Base-by-base conservation (phyloP, 495 filamentous ascomycete genomes). In the Bryoglossum gracile region DNA sequence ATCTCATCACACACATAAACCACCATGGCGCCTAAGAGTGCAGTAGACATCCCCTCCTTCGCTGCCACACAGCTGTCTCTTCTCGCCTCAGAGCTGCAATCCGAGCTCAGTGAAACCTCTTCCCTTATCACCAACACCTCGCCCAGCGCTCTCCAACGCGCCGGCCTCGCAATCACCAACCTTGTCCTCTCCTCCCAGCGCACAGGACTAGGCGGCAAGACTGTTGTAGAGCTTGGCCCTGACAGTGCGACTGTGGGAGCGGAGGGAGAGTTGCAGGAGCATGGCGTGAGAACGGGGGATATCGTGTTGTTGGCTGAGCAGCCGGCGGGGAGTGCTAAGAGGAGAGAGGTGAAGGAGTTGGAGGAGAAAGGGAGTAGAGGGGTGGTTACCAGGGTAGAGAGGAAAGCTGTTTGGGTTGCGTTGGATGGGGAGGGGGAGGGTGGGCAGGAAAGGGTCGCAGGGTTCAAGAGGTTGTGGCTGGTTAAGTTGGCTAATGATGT, bases 401-500 rank as follows among this genome's bases (percentile, higher is more conserved):
- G 65, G 39, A 65, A 82, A 2, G 74, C 74, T 37, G 75, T 96
- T 33, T 82, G 81, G 8, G 79, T 96, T 38, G 87, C 82, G 28
- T 72, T 84, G 38, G 80, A 74, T 42, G 65, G 55, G 17, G 72
- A 61, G 65, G 75, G 68, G 54, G 72, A 61, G 65, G 75, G 68
- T 53, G 70, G 69, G 48, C 69, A 71, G n/a, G 79, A 79, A 36
- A 73, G 82, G 46, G 76, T 73, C 42, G 76, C 73, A 34, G 67
- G 85, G 59, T 71, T 70, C 32, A 82, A 78, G 17, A 65, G 72
- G 41, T 59, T 82, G 25, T 82, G 78, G 80, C 57, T 80, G 24
- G 82, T 98, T 17, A 97, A 97, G 70, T 68, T 97, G 59, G 89
- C 92, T 13, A 95, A 97, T 66, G 94, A 97, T 68, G 83, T 95